These are phyloP conservation scores for Epichloe hybrida DNA, from an alignment of 2,329 filamentous ascomycete species.

Conservation along the genomic window DNA sequence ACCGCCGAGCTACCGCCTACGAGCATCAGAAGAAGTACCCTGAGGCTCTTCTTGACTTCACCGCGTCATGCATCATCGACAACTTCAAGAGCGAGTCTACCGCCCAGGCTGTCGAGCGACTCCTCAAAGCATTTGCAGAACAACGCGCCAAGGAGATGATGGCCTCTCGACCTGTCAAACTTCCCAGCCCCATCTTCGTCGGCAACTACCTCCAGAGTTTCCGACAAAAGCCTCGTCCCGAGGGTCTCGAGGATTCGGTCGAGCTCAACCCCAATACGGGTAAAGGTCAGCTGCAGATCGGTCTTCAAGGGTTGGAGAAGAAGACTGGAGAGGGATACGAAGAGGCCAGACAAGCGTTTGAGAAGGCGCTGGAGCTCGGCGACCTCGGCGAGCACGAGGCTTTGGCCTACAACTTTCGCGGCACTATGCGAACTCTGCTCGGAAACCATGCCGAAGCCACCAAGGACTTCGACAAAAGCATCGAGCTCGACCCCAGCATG, in stretches of 20 bases:
- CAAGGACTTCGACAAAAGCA: slow-evolving; percentile 78
- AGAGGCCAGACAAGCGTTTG: slow-evolving; percentile 73
- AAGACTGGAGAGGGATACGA: slow-evolving; percentile 88
- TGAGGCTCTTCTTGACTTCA: slow-evolving; percentile 93
- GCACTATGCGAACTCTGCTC: slow-evolving; percentile 85
- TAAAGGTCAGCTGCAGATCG: slow-evolving; percentile 73
- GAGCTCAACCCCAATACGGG: slow-evolving; percentile 68
- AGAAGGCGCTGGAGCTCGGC: slow-evolving; percentile 71
- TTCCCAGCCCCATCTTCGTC: slow-evolving; percentile 92
- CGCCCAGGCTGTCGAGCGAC: slow-evolving; percentile 77
- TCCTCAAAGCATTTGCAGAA: slow-evolving; percentile 95
- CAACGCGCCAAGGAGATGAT: slow-evolving; percentile 86
- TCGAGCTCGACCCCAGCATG: slow-evolving; percentile 74
- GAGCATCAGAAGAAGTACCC: slow-evolving; percentile 85
- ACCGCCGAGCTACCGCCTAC: slow-evolving; percentile 91
- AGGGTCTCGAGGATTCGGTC: slow-evolving; percentile 67
- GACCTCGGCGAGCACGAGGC: slow-evolving; percentile 75
- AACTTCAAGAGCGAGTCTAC: slow-evolving; percentile 86
- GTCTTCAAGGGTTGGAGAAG: slow-evolving; percentile 65
- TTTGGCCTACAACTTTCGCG: slow-evolving; percentile 89
- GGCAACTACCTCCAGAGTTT: slow-evolving; percentile 99
- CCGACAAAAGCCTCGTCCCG: slow-evolving; percentile 66
- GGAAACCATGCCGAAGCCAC: slow-evolving; percentile 78
- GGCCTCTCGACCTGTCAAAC: slow-evolving; percentile 68
- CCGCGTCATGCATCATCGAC: slow-evolving; percentile 97